These are phyloP conservation scores for Penicillium janthinellum DNA, from an alignment of 2,329 filamentous ascomycete species.

Conservation along the genomic window DNA sequence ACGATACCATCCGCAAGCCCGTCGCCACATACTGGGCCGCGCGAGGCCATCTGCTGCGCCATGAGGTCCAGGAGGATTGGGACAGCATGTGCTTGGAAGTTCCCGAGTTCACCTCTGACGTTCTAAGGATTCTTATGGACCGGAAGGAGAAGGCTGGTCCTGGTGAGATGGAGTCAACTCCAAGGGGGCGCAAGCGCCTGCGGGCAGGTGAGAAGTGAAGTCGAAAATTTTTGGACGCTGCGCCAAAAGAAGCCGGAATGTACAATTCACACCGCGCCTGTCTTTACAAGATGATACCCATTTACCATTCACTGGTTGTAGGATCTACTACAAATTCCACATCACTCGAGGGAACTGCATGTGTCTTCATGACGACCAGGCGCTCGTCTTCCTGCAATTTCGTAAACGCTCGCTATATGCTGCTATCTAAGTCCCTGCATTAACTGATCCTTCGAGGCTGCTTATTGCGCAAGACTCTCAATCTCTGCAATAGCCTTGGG, in stretches of 20 bases:
- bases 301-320: background rate
- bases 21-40: slow-evolving; percentile 91
- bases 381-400: background rate
- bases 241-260: background rate
- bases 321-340: background rate
- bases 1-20: slow-evolving; percentile 74
- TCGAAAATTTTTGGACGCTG: background rate
- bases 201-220: slow-evolving; percentile 29
- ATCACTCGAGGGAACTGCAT: no score
- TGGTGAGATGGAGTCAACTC: slow-evolving; percentile 37
- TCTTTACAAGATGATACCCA: background rate
- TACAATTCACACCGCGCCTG: background rate
- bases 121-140: slow-evolving; percentile 64
- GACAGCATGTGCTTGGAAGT: slow-evolving; percentile 81
- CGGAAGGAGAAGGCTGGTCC: slow-evolving; percentile 46
- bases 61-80: slow-evolving; percentile 87
- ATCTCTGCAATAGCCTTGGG: slow-evolving; percentile 73
- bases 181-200: slow-evolving; percentile 44
- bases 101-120: slow-evolving; percentile 90
- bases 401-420: background rate
- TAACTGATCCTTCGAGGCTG: background rate
- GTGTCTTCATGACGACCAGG: background rate
- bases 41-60: slow-evolving; percentile 74
- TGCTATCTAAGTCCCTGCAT: background rate
- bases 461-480: slow-evolving; percentile 47